These are phyloP conservation scores for Cladosporium sp. DNA, from an alignment of 2,329 filamentous ascomycete species.

Conservation along the genomic window DNA sequence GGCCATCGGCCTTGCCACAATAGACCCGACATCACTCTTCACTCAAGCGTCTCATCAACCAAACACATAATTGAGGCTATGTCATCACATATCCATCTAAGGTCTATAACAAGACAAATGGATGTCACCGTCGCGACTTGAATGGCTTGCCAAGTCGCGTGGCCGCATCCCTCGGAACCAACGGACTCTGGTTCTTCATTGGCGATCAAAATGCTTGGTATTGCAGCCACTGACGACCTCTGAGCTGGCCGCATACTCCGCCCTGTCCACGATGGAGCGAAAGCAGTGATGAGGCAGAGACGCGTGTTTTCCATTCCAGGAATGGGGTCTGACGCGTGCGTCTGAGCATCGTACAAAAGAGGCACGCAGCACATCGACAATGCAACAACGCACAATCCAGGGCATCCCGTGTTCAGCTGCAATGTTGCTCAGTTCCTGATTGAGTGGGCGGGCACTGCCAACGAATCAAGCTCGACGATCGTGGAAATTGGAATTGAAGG, in stretches of 20 bases:
- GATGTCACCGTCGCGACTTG: not conserved
- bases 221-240: conserved; percentile 2
- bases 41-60: not conserved
- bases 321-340: not conserved
- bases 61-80: not conserved
- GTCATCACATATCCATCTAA: not conserved
- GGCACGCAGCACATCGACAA: not conserved
- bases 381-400: not conserved
- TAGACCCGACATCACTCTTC: not conserved
- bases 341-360: not conserved
- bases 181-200: not conserved
- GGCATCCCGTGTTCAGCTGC: not conserved
- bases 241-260: not conserved
- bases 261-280: not conserved
- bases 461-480: not conserved
- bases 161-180: not conserved
- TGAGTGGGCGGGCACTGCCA: not conserved
- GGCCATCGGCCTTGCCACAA: not conserved
- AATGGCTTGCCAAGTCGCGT: conserved; percentile 4
- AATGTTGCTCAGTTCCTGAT: not conserved
- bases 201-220: conserved; percentile 2
- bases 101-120: not conserved
- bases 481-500: not conserved
- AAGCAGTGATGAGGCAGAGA: not conserved
- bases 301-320: not conserved